Conservation (phyloP, 495 filamentous ascomycete genomes). For the Podospora tetraspora region DNA sequence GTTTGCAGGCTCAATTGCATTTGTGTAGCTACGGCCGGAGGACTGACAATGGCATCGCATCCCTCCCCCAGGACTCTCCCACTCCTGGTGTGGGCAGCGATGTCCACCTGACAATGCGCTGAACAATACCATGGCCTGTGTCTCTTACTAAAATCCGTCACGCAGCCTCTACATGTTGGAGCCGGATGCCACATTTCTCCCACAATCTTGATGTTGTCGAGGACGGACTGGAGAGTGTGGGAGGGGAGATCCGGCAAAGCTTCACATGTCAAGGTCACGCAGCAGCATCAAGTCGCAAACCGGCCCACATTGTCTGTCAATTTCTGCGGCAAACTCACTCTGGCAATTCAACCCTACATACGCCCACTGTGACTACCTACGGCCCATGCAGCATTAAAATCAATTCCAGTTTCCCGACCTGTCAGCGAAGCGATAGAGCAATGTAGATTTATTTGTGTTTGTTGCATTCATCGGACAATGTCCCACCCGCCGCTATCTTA, state of each 20-base stretch:
- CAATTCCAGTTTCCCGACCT: not conserved
- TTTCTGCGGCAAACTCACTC: not conserved
- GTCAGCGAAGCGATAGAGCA: not conserved
- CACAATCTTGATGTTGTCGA: not conserved
- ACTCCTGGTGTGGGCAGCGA: not conserved
- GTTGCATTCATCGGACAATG: not conserved
- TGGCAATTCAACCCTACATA: not conserved
- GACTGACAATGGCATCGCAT: no score
- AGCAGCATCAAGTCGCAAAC: not conserved
- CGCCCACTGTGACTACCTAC: not conserved
- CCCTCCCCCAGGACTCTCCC: no score
- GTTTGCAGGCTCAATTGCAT: not conserved
- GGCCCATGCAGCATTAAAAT: not conserved
- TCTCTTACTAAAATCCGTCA: not conserved
- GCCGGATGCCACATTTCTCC: not conserved
- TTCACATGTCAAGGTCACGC: not conserved
- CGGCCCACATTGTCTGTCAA: not conserved
- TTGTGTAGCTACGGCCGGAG: not conserved
- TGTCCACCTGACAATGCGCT: not conserved
- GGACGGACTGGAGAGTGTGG: not conserved
- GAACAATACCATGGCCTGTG: not conserved
- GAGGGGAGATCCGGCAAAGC: not conserved
- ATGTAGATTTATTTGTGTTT: not conserved
- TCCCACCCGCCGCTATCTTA: constrained; percentile 22
- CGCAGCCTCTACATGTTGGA: not conserved